Evolutionary conservation across 305 asterid genomes (phyloP), one percentile per base, ranked within the genome.

Genomic region (Striga hermonthica): DNA sequence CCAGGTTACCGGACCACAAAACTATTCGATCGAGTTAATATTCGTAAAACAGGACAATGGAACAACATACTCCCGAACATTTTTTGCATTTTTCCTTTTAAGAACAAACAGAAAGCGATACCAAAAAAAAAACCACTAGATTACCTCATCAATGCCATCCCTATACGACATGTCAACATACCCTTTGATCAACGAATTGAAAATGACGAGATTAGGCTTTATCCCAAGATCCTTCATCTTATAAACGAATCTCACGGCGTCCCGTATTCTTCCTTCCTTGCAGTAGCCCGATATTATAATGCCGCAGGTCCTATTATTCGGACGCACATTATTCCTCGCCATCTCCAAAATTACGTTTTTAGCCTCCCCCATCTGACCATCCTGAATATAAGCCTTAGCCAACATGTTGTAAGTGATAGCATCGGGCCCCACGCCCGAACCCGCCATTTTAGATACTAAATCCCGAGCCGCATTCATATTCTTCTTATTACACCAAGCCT

Each of bases 141-240:
- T 77, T 55, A 89, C 96, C 96, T 89, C 87, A 28, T 83, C 88
- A 56, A 83, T 79, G 8, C 86, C 83, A 43, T 81, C 68, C 58
- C 82, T 73, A 62, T 89, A 92, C 9, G 87, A 81, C 7, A 65
- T 7, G 61, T 79, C 78, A 13, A 83, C 76, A 74, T 81, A 84
- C 34, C 84, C 85, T 77, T 84, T 89, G 73, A 86, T 81, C 84
- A 89, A 72, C 6, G 96, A 81, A 69, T 86, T 89, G 74, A 89
- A 79, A 71, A 79, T 70, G 34, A 83, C 69, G 39, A 80, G 78
- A 75, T 84, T 86, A 37, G 92, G 95, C 38, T 71, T 79, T 57
- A 84, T 45, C 14, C 84, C 79, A 31, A 86, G 72, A 48, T 72
- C 81, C 84, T 81, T 86, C 90, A 86, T 80, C 81, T 36, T 79